Conservation (phyloP, 352 stramenopile species). For the Phytophthora uliginosa region DNA sequence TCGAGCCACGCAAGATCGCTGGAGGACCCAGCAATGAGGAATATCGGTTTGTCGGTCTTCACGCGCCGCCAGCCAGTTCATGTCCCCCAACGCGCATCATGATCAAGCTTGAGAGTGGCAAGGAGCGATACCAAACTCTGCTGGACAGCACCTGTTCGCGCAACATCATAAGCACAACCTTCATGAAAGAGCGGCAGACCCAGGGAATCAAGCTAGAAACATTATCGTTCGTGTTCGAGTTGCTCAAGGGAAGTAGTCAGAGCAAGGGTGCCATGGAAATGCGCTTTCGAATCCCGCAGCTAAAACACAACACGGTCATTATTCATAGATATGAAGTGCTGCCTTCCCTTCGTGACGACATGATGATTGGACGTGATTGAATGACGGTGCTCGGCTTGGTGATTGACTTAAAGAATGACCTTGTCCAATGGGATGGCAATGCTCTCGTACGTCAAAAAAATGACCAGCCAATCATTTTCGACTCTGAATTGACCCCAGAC, state of each 20-base stretch:
- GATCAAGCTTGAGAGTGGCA: too few species aligned
- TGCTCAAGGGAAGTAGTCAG: background rate
- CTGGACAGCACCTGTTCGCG: too few species aligned
- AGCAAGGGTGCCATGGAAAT: background rate
- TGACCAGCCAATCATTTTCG: too few species aligned
- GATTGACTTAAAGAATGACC: background rate
- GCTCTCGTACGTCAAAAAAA: background rate
- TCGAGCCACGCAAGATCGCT: too few species aligned
- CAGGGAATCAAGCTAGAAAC: background rate
- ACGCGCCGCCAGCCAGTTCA: too few species aligned
- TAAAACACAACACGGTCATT: background rate
- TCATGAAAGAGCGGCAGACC: background rate
- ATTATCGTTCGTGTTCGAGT: background rate
- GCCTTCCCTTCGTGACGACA: background rate
- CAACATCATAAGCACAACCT: too few species aligned
- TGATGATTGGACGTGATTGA: background rate
- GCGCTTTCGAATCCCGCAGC: background rate
- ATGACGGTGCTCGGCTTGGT: background rate
- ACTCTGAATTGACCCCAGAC: background rate
- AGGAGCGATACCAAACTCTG: too few species aligned
- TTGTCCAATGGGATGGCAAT: background rate
- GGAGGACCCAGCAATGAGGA: too few species aligned
- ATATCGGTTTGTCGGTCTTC: too few species aligned
- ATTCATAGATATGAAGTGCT: too few species aligned
- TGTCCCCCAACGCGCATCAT: too few species aligned